phyloP scores from a whole-genome alignment of 805 yeast species.

The Metschnikowia lochheadii region DNA sequence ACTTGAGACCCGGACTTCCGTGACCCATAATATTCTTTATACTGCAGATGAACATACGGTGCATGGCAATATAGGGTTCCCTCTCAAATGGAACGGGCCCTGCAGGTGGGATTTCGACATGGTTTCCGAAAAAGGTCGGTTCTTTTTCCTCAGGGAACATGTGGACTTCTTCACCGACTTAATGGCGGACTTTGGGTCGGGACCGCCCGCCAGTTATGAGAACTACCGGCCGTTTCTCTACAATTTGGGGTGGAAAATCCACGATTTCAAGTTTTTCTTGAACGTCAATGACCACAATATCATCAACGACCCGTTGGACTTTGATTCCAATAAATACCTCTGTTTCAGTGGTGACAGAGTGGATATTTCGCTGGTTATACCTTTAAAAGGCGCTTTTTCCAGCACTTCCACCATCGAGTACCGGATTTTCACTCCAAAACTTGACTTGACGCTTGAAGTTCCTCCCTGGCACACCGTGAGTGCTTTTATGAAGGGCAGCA shows the following conservation, averaged over 20 bases:
- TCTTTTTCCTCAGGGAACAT: slow-evolving; percentile 81
- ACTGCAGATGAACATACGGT: slow-evolving; percentile 56
- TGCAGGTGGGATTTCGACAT: slow-evolving; percentile 64
- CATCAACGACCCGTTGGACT: slow-evolving; percentile 83
- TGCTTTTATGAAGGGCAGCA: slow-evolving; percentile 57
- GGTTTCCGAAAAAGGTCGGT: slow-evolving; percentile 46
- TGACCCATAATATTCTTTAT: slow-evolving; percentile 80
- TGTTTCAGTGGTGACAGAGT: slow-evolving; percentile 66
- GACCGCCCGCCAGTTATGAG: slow-evolving; percentile 68
- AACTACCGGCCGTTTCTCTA: slow-evolving; percentile 71
- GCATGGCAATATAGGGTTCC: slow-evolving; percentile 58
- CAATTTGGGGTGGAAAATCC: slow-evolving; percentile 54
- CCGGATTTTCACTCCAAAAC: slow-evolving; percentile 49
- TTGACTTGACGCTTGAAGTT: slow-evolving; percentile 62
- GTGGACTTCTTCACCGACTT: slow-evolving; percentile 67
- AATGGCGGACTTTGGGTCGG: slow-evolving; percentile 70
- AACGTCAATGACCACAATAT: slow-evolving; percentile 87
- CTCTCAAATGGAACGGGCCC: slow-evolving; percentile 78
- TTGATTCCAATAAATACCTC: slow-evolving; percentile 71
- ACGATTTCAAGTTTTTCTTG: slow-evolving; percentile 55
- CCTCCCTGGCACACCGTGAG: slow-evolving; percentile 92
- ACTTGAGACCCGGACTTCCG: slow-evolving; percentile 73
- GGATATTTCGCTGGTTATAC: slow-evolving; percentile 47
- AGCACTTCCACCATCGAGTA: slow-evolving; percentile 51
- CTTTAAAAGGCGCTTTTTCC: slow-evolving; percentile 52